Evolutionary conservation across 805 yeast species (phyloP).

Genomic region (Candida suzukii): DNA sequence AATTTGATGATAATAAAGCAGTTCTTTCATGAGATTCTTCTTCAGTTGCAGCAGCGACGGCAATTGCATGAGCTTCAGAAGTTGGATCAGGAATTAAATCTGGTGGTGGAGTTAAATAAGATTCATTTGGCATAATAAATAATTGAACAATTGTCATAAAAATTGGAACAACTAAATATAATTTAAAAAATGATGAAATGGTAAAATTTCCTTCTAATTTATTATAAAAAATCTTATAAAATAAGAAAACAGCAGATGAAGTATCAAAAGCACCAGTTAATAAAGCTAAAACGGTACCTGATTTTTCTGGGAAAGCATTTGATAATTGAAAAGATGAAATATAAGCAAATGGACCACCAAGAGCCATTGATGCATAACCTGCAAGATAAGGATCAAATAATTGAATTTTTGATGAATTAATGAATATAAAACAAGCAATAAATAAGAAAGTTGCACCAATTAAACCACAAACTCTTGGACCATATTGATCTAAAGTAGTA

Average conservation of each 20-base stretch:
- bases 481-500: constrained; percentile 38
- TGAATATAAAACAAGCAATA: constrained; percentile 39
- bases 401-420: constrained; percentile 26
- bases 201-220: constrained; percentile 28
- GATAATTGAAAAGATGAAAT: constrained; percentile 52
- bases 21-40: constrained; percentile 14
- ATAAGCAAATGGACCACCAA: constrained; percentile 53
- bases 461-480: constrained; percentile 48
- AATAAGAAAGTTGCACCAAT: constrained; percentile 42
- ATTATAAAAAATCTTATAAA: constrained; percentile 36
- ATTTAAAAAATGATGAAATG: constrained; percentile 35
- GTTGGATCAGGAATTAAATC: constrained; percentile 26
- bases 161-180: constrained; percentile 41
- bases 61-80: constrained; percentile 17
- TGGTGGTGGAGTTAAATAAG: constrained; percentile 37
- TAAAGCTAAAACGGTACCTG: constrained; percentile 46
- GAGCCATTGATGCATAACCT: constrained; percentile 46
- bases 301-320: constrained; percentile 46
- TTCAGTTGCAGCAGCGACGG: constrained; percentile 21
- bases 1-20: constrained; percentile 16
- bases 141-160: constrained; percentile 42
- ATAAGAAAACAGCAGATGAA: constrained; percentile 46
- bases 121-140: constrained; percentile 41
- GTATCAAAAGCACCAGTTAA: constrained; percentile 56
- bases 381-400: constrained; percentile 42